A percentile compares a stretch with the other conserved stretches of the same genome.
These are phyloP conservation scores for Phytophthora pinifolia DNA, from an alignment of 352 stramenopile genomes.

Conservation along the genomic window DNA sequence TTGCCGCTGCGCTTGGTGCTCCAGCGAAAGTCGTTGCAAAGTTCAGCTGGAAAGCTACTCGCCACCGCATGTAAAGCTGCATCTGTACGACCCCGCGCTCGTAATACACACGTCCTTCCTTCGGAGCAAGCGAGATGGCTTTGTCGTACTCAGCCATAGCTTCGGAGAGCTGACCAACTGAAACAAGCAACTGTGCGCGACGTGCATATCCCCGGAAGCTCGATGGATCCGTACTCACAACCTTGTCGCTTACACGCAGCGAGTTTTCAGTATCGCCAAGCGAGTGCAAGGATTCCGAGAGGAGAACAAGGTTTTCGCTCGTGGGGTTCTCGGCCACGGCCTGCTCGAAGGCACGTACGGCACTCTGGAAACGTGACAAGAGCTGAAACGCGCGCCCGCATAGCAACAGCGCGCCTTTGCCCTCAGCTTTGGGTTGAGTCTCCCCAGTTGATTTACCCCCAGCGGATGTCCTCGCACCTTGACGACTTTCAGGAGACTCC, in stretches of 20 bases:
- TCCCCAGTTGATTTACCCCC: background rate
- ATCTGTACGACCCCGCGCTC: constrained; percentile 73
- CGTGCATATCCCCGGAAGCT: constrained; percentile 69
- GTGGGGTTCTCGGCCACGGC: constrained; percentile 60
- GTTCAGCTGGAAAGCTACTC: constrained; percentile 50
- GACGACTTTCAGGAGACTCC: background rate
- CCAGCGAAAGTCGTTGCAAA: constrained; percentile 25
- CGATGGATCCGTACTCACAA: constrained; percentile 58
- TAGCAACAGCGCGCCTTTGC: constrained; percentile 47
- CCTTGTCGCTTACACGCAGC: constrained; percentile 67
- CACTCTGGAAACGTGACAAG: constrained; percentile 61
- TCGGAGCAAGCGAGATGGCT: constrained; percentile 56
- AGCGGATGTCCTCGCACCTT: background rate
- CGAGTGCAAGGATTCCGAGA: constrained; percentile 80
- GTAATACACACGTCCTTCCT: constrained; percentile 64
- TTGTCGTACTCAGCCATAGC: constrained; percentile 70
- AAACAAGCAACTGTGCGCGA: constrained; percentile 65
- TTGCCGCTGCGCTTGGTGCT: background rate
- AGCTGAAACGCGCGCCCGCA: constrained; percentile 73
- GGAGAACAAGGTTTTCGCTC: constrained; percentile 71
- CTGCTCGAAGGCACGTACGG: constrained; percentile 64
- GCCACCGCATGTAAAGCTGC: constrained; percentile 69
- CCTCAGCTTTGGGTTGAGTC: constrained; percentile 21
- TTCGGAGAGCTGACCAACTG: constrained; percentile 38
- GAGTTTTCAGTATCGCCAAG: constrained; percentile 82